phyloP scores from a whole-genome alignment of 2,329 filamentous ascomycete genomes.

The Ophiostoma sp. region DNA sequence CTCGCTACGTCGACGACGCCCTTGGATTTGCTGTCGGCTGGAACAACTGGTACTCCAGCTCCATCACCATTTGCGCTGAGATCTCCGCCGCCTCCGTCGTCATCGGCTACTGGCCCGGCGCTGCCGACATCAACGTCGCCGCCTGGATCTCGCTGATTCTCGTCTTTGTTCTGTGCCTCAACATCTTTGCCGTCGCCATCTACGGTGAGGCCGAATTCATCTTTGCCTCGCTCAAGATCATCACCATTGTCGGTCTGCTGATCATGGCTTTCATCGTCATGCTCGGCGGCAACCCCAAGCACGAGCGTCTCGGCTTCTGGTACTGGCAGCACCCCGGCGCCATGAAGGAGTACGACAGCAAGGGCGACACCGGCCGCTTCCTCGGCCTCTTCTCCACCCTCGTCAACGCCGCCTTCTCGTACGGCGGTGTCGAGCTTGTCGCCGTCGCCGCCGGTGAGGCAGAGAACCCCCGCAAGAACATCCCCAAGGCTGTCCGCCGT shows the following conservation, averaged over 20 bases:
- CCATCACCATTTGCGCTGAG: constrained; percentile 42
- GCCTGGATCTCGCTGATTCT: constrained; percentile 49
- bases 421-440: constrained; percentile 50
- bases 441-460: constrained; percentile 60
- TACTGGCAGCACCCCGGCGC: constrained; percentile 41
- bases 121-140: constrained; percentile 29
- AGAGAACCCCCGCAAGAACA: constrained; percentile 57
- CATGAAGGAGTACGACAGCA: constrained; percentile 37
- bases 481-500: constrained; percentile 58
- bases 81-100: constrained; percentile 44
- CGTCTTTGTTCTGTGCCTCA: constrained; percentile 42
- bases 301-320: constrained; percentile 47
- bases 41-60: constrained; percentile 49
- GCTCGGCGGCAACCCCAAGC: constrained; percentile 50
- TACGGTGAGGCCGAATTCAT: constrained; percentile 46
- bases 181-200: constrained; percentile 48
- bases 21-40: constrained; percentile 46
- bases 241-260: constrained; percentile 54
- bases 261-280: constrained; percentile 53
- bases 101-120: constrained; percentile 41
- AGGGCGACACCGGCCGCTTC: constrained; percentile 38
- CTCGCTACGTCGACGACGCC: constrained; percentile 44
- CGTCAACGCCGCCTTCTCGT: constrained; percentile 37
- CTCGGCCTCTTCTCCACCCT: constrained; percentile 27
- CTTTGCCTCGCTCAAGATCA: constrained; percentile 46